These are phyloP conservation scores for Antitrichia curtipendula DNA, from an alignment of 225 moss, liverwort and hornwort species.

Conservation along the genomic window DNA sequence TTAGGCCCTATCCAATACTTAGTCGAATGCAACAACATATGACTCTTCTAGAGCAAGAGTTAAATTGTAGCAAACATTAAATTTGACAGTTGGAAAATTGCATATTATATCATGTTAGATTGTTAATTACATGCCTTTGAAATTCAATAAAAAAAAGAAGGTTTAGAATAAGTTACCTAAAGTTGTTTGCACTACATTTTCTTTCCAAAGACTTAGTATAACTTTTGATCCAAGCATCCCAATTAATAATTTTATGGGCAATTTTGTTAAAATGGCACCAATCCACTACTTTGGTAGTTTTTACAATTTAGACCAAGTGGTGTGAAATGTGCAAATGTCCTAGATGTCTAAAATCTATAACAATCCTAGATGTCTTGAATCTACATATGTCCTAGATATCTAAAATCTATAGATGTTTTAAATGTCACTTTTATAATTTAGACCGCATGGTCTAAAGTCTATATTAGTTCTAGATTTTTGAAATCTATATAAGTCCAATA, in stretches of 20 bases:
- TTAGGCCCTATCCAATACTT: background rate
- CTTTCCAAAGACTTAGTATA: background rate
- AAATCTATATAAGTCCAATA: too few species aligned
- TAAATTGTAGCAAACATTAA: background rate
- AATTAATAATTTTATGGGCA: background rate
- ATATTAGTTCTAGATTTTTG: too few species aligned
- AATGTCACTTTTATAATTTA: too few species aligned
- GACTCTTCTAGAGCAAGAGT: rapidly evolving
- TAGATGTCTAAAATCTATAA: too few species aligned
- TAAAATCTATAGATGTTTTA: too few species aligned
- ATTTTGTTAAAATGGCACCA: too few species aligned
- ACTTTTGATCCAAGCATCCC: background rate
- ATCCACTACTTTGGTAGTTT: too few species aligned
- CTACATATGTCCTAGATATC: too few species aligned
- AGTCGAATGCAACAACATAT: background rate
- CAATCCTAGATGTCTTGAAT: too few species aligned
- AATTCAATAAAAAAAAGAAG: background rate
- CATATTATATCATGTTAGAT: background rate
- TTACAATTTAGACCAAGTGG: too few species aligned
- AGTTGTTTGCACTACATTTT: background rate
- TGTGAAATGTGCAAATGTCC: too few species aligned
- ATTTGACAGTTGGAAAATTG: background rate
- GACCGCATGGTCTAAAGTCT: too few species aligned
- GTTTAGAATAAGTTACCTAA: background rate
- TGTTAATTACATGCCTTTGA: background rate